Evolutionary conservation across 768 basidiomycete genomes (phyloP).

Genomic region (Punctularia strigosozonata): DNA sequence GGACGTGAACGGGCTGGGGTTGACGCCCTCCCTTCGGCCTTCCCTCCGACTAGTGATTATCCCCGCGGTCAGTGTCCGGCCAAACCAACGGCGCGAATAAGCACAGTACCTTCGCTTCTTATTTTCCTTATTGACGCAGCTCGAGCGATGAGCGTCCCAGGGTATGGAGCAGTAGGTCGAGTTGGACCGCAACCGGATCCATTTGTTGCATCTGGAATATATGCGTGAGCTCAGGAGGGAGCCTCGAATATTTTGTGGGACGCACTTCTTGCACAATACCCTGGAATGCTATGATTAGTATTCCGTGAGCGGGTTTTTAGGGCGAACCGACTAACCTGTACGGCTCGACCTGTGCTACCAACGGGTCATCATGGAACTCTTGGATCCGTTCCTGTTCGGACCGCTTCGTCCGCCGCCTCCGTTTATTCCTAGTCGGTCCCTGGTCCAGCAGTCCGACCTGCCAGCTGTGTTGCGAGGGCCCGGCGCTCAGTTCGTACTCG

Average conservation of each 20-base stretch:
- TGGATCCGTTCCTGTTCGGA: conserved; percentile 70
- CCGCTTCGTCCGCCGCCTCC: conserved; percentile 63
- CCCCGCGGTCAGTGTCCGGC: neutral
- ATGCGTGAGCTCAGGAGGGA: too few relatives aligned
- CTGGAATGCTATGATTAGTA: too few relatives aligned
- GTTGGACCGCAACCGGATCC: conserved; percentile 78
- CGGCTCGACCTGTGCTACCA: conserved; percentile 72
- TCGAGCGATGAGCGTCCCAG: conserved; percentile 79
- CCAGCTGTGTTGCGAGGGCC: neutral
- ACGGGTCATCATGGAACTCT: conserved; percentile 56
- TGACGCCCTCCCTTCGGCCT: neutral
- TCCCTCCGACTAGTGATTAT: neutral
- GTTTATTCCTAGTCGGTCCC: conserved; percentile 16
- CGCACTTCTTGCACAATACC: too few relatives aligned
- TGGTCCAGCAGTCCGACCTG: neutral
- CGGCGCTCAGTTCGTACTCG: neutral
- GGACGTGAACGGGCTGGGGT: neutral
- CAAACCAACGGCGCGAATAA: conserved; percentile 14
- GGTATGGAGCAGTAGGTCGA: conserved; percentile 84
- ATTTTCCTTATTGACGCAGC: too few relatives aligned
- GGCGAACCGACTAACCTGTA: conserved; percentile 75
- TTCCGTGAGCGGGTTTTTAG: too few relatives aligned
- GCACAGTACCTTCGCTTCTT: conserved; percentile 55
- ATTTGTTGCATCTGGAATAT: conserved; percentile 72
- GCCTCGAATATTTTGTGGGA: too few relatives aligned